Conservation (phyloP, 331 rosid species). For the Quercus tomentella region DNA sequence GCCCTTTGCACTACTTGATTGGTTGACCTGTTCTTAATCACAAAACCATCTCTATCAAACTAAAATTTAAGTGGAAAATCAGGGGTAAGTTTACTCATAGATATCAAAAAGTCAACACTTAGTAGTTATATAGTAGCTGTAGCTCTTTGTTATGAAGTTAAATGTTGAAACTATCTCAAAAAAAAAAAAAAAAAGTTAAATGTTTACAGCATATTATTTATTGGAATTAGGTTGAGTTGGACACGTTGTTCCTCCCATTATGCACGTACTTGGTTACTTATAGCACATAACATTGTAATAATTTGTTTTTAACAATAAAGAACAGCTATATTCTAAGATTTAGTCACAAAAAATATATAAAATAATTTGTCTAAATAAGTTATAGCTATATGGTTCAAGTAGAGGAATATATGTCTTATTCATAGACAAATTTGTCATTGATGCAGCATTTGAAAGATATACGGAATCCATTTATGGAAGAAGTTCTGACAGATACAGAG, state of each 20-base stretch:
- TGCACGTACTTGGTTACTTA: not conserved
- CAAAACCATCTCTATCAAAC: no score
- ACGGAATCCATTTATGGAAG: slow-evolving; percentile 37
- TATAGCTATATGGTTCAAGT: not conserved
- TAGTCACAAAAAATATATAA: not conserved
- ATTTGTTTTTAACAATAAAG: not conserved
- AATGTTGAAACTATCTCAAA: no score
- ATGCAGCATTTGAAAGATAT: slow-evolving; percentile 48
- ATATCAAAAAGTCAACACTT: no score
- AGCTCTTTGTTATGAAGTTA: no score
- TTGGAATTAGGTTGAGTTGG: not conserved
- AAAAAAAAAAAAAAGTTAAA: not conserved
- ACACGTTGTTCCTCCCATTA: not conserved
- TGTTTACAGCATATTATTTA: not conserved
- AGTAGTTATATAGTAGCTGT: no score
- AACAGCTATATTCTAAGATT: not conserved
- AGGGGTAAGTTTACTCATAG: no score
- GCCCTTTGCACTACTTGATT: no score
- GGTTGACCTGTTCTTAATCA: no score
- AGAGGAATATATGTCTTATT: not conserved
- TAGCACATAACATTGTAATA: not conserved
- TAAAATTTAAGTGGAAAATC: no score
- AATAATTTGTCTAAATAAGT: not conserved
- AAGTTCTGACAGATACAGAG: slow-evolving; percentile 49
- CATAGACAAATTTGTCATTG: not conserved